Evolutionary conservation across 345 rosid genomes (phyloP), one percentile per base, ranked within the genome.

Genomic region (Durio zibethinus): DNA sequence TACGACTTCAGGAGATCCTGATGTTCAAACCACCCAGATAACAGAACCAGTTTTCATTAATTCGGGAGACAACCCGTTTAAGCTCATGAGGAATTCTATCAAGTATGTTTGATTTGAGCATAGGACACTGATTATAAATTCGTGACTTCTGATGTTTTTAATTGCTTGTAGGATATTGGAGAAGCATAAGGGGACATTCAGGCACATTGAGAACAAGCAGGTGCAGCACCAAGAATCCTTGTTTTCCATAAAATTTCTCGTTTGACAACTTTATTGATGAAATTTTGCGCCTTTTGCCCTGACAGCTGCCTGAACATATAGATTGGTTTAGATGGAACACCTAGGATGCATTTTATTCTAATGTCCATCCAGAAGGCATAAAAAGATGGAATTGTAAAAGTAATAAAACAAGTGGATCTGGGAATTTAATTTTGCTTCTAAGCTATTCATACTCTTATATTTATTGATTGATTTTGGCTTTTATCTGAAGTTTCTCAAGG

Each of bases 261-360:
- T 20, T n/a, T 40, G 60, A 10, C 43, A 72, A 48, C 42, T 31
- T 72, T 21, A 18, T 31, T 16, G 43, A 7, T 47, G 21, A 72
- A 69, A 27, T 5, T 45, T 33, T 71, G 10, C 52, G 68, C 60
- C 27, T 21, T 20, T 76, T 76, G 73, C 53, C 3, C 69, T 53
- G 60, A 18, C 59, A 89, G 96, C 73, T 85, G 69, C 92, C 91
- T 3, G 72, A 66, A 20, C 89, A 88, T 82, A 50, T 89, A 76
- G 90, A 91, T 77, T 85, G 86, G 90, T 86, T 91, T 65, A 89
- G 91, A 67, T 89, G 90, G 95, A 85, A 90, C 83, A 89, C 90
- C 18, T 89, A 90, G 95, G 93, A 91, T 87, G 91, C 93, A n/a
- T 91, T 91, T 69, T 88, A 91, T 62, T 75, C 56, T 4, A 79